Evolutionary conservation across 129 eudicot genomes (phyloP), one percentile per base, ranked within the genome.

Genomic region (Heracleum sosnowskyi): DNA sequence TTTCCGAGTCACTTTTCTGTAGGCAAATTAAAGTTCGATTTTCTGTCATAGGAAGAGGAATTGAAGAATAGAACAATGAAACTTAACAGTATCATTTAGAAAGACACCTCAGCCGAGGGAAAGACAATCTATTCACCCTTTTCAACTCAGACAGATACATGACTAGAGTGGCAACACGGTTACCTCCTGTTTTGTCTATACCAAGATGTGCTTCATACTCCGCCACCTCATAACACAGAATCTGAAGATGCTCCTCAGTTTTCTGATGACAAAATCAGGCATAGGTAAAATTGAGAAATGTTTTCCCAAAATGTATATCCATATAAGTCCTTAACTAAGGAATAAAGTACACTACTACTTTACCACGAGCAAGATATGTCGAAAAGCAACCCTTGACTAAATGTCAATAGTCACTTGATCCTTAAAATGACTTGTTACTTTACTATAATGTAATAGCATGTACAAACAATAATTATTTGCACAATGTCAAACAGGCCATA

Each of bases 91-190:
- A 10, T 24, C 16, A 35, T 39, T 4, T 11, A 7, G n/a, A 70
- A 34, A 51, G 33, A 40, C 77, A 92, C 97, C 84, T 88, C 92
- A 80, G 90, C 81, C 6, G 77, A 5, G 24, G 97, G 98, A 57
- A 89, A 94, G 77, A 94, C 81, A 1, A 92, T 94, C 83, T 94
- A 97, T 31, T 93, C 96, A 45, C 96, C 98, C 85, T 86, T 85
- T 49, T 77, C 85, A 46, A 94, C 93, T 91, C 69, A 29, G 97
- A 89, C 77, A 89, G 76, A 82, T 94, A 94, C 96, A 94, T 89
- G 78, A 94, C 96, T 15, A 91, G 91, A 42, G 93, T 91, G 51
- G 96, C 92, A 33, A 91, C 80, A 33, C 96, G 79, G 69, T 94
- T 95, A 64, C 98, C 97, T 31, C 98, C 98, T 18, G 81, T 26